These are phyloP conservation scores for Lentinula guzmanii DNA, from an alignment of 768 basidiomycete species.

Conservation along the genomic window DNA sequence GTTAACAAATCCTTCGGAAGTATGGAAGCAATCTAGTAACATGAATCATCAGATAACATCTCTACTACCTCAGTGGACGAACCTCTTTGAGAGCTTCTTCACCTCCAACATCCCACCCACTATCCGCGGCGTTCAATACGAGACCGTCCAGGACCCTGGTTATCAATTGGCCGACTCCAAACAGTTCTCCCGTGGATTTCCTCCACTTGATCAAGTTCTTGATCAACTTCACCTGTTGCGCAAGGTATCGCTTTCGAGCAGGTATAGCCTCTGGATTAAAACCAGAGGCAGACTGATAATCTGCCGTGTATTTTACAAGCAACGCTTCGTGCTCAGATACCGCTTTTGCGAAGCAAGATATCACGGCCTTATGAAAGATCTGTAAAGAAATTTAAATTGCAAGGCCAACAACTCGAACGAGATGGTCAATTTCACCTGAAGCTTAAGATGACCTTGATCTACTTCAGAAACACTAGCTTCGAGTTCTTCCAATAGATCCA, in stretches of 20 bases:
- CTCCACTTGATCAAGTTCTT: constrained; percentile 72
- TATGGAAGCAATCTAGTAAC: background rate
- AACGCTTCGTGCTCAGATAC: constrained; percentile 44
- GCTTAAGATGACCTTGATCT: constrained; percentile 55
- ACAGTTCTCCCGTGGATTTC: constrained; percentile 59
- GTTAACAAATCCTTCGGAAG: constrained; percentile 1
- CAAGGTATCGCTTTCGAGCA: constrained; percentile 65
- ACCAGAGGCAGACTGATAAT: constrained; percentile 24
- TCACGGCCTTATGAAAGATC: constrained; percentile 53
- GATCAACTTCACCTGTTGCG: constrained; percentile 64
- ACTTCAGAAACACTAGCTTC: constrained; percentile 50
- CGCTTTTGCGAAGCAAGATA: constrained; percentile 46
- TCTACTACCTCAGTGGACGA: background rate
- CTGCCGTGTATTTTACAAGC: constrained; percentile 41
- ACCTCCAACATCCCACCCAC: constrained; percentile 87
- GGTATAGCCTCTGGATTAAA: constrained; percentile 77
- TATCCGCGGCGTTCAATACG: constrained; percentile 61
- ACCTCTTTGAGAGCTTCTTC: constrained; percentile 40
- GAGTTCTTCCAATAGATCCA: constrained; percentile 77
- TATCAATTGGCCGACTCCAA: constrained; percentile 48
- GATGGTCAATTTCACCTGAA: constrained; percentile 41
- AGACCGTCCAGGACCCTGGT: constrained; percentile 50
- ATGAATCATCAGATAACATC: background rate
- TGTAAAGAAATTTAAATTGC: constrained; percentile 18
- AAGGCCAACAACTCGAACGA: background rate